These are phyloP conservation scores for Pugionium dolabratum DNA, from an alignment of 345 rosid species.

Conservation along the genomic window DNA sequence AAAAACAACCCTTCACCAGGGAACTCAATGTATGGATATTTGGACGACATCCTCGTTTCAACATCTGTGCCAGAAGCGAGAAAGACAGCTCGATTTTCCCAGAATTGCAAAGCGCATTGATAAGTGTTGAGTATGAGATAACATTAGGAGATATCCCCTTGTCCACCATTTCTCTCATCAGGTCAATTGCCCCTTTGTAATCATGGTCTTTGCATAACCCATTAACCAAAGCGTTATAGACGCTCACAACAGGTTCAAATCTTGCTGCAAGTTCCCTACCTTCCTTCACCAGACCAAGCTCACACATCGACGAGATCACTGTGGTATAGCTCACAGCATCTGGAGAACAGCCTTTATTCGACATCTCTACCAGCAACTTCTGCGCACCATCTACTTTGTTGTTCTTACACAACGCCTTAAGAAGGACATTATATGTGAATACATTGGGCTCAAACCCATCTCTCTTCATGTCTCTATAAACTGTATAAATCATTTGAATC, in stretches of 20 bases:
- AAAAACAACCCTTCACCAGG: constrained; percentile 68
- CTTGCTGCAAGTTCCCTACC: constrained; percentile 59
- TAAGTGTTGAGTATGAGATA: constrained; percentile 68
- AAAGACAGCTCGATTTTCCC: constrained; percentile 59
- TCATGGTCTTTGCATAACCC: constrained; percentile 60
- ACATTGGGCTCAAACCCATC: constrained; percentile 82
- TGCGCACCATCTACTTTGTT: constrained; percentile 69
- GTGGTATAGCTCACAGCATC: constrained; percentile 84
- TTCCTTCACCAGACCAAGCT: constrained; percentile 64
- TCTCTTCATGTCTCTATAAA: constrained; percentile 78
- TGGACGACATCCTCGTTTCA: constrained; percentile 68
- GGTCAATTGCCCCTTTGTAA: constrained; percentile 52
- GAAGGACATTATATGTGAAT: constrained; percentile 73
- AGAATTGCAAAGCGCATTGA: constrained; percentile 54
- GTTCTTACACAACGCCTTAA: constrained; percentile 88
- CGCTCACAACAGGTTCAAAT: constrained; percentile 54
- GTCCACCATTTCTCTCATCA: constrained; percentile 56
- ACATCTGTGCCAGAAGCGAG: constrained; percentile 67
- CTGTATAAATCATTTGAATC: constrained; percentile 65
- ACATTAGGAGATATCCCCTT: constrained; percentile 63
- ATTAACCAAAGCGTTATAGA: constrained; percentile 70
- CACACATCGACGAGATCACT: constrained; percentile 74
- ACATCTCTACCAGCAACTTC: constrained; percentile 76
- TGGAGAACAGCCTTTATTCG: constrained; percentile 63
- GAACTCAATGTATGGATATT: constrained; percentile 68